These are phyloP conservation scores for Solanum bulbocastanum DNA, from an alignment of 257 asterid species.

Conservation along the genomic window DNA sequence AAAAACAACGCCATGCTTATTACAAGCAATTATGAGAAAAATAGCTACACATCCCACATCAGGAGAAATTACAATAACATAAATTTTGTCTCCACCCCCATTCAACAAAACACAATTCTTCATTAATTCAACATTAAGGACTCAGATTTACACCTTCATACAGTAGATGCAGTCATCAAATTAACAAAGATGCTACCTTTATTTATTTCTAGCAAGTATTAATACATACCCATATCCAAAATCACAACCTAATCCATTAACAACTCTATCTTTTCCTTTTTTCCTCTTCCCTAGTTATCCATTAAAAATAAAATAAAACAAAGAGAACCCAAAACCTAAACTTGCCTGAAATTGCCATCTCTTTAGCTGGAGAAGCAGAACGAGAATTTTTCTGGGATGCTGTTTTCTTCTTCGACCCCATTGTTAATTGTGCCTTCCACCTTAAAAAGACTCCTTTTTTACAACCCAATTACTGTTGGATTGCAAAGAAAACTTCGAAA, in stretches of 20 bases:
- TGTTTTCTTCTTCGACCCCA: conserved; percentile 17
- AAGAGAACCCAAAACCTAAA: neutral
- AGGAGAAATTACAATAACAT: neutral
- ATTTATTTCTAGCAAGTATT: neutral
- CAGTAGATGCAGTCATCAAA: neutral
- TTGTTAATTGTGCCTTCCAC: neutral
- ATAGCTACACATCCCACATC: neutral
- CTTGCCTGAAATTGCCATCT: conserved; percentile 22
- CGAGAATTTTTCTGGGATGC: neutral
- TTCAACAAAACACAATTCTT: neutral
- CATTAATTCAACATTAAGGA: neutral
- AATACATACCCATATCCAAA: neutral
- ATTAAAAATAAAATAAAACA: neutral
- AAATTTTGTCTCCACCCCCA: neutral
- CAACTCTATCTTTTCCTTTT: neutral
- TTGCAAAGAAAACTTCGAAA: conserved; percentile 1
- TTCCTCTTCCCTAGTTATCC: neutral
- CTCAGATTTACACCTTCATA: neutral
- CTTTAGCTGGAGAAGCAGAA: conserved; percentile 8
- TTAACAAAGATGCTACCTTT: neutral
- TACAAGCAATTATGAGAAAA: neutral
- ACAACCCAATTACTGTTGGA: neutral
- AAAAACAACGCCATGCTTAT: neutral
- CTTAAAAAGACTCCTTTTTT: neutral
- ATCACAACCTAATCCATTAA: neutral